Base-by-base conservation (phyloP, 208 protist genomes). In the Acanthamoeba triangularis region DNA sequence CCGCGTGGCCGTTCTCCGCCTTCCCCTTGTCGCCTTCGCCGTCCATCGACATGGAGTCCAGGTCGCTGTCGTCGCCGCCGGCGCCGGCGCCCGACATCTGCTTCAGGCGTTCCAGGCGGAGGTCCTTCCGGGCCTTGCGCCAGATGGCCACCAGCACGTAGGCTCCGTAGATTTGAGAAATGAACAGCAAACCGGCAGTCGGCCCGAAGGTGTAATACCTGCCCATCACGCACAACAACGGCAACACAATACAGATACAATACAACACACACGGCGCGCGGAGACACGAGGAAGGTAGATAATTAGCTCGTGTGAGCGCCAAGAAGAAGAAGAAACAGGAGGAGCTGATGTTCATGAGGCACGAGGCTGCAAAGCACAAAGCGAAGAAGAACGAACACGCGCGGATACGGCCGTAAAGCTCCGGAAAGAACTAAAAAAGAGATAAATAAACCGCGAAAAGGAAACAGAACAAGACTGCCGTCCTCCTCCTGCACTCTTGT, bases 151-250 rank as follows among this genome's bases (percentile, higher is more conserved):
- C 23, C 28, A 90, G 82, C 6, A 90, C 30, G 37, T 90, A 90
- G 47, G 82, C 82, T 2, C 82, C 82, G 33, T 90, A 90, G 41
- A 90, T 90, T 47, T 90, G 82, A 25, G 82, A 90, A 2, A 90
- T 10, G 52, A 90, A 90, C 49, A 90, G 56, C 3, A 37, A 33
- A n/a, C 82, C 82, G 11, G 82, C 82, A 2, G 56, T 67, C 5
- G 82, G 82, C 18, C 54, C 54, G 47, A 90, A 67, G 2, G 82
- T 90, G 82, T 90, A 90, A 37, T 67, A 80, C 72, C 72, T 80
- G 72, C 14, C 56, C 11, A 61, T 23, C 56, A 61, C 56, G 18
- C 56, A 23, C 49, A 13, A 54, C 49, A 52, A 52, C 11, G 49
- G 11, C 3, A 11, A 52, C 49, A 52, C 11, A 52, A 52, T 52